phyloP scores from a whole-genome alignment of 768 basidiomycete species.

The Paxillus involutus region DNA sequence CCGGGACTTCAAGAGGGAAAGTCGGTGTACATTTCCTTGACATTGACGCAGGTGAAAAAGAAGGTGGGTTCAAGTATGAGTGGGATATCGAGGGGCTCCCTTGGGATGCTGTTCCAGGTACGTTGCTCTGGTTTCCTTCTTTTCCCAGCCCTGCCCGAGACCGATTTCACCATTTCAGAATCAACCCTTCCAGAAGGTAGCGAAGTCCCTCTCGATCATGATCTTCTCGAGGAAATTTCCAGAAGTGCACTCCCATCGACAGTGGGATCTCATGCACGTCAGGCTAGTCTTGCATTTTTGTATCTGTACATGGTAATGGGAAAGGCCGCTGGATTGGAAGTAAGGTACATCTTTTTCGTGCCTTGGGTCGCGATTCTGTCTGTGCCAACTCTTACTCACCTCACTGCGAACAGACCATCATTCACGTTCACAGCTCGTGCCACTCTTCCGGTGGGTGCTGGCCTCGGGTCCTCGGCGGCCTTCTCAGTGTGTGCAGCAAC shows the following conservation, averaged over 20 bases:
- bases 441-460: constrained; percentile 91
- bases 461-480: constrained; percentile 95
- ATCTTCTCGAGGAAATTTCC: constrained; percentile 71
- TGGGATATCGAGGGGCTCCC: constrained; percentile 81
- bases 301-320: constrained; percentile 87
- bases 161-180: not conserved
- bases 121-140: not conserved
- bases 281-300: constrained; percentile 73
- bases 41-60: constrained; percentile 41
- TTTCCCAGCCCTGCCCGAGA: not conserved
- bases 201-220: constrained; percentile 58
- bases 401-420: constrained; percentile 50
- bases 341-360: constrained; percentile 47
- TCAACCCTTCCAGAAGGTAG: constrained; percentile 15
- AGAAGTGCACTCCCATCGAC: constrained; percentile 34
- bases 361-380: constrained; percentile 4
- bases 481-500: constrained; percentile 88
- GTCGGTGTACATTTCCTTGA: constrained; percentile 68
- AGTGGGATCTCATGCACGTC: constrained; percentile 37
- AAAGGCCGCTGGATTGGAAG: constrained; percentile 39
- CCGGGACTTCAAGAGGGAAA: constrained; percentile 53
- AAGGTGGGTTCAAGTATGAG: constrained; percentile 61
- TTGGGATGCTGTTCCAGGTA: constrained; percentile 67
- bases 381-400: not conserved
- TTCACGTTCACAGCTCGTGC: constrained; percentile 83